Evolutionary conservation across 768 basidiomycete genomes (phyloP), one percentile per base, ranked within the genome.

Genomic region (Kwoniella newhampshirensis): DNA sequence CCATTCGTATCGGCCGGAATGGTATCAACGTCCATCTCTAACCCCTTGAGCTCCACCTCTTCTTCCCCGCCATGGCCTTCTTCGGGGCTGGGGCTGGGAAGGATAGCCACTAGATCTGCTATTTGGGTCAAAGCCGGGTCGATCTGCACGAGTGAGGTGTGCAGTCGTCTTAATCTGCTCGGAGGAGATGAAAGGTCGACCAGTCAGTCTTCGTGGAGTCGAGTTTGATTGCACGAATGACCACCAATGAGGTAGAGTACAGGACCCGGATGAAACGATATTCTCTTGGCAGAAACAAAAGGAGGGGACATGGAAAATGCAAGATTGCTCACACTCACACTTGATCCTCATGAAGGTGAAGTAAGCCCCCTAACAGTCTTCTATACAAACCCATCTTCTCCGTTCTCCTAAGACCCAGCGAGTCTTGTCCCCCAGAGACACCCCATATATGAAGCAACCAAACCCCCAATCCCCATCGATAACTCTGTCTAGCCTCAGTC

Each of bases 291-390:
- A 46, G 30, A 46, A 3, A 0, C 15, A 20, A 23, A 1, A n/a
- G n/a, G n/a, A n/a, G n/a, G n/a, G n/a, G n/a, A n/a, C n/a, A n/a
- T n/a, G n/a, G n/a, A n/a, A n/a, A n/a, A n/a, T n/a, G n/a, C n/a
- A n/a, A n/a, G n/a, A n/a, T n/a, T n/a, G n/a, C n/a, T n/a, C 13
- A 35, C 3, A 54, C 54, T 48, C 50, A 62, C 60, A 57, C 52
- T 8, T 43, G 13, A 50, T 62, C 60, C 26, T 50, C 55, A 23
- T 54, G 50, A 20, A 58, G 50, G 27, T 49, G 36, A 25, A 61
- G 25, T 40, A 62, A 15, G 8, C 30, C 35, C 15, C 21, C 36
- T 27, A 57, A 37, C 0, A 62, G 1, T 21, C 20, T 53, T 40
- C 49, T 44, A 0, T 48, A 1, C 26, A 51, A 26, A 1, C 39